These are phyloP conservation scores for Bolboschoenus planiculmis DNA, from an alignment of 176 grass and related monocot genomes.

Conservation along the genomic window DNA sequence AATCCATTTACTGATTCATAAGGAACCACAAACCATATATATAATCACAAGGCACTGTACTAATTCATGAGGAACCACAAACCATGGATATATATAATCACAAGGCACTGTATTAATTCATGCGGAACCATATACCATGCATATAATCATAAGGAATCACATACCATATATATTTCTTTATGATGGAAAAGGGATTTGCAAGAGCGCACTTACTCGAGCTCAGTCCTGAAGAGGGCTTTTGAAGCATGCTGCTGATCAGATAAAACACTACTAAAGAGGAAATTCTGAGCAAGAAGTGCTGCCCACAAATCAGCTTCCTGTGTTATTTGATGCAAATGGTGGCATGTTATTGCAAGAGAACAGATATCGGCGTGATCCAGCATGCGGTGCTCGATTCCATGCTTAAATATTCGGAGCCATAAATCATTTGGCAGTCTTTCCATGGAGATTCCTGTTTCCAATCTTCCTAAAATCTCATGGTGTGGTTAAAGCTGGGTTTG, in stretches of 20 bases:
- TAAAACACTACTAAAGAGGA: neutral
- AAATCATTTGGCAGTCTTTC: constrained; percentile 3
- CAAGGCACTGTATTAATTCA: no score
- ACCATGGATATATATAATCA: no score
- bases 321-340: constrained; percentile 2
- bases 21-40: neutral
- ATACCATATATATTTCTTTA: no score
- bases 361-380: neutral
- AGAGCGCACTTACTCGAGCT: neutral
- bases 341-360: constrained; percentile 3
- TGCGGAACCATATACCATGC: no score
- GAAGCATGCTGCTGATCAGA: neutral
- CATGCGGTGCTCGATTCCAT: neutral
- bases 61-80: no score
- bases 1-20: neutral
- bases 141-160: no score
- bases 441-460: neutral
- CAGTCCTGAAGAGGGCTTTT: constrained; percentile 3
- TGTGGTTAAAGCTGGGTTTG: neutral
- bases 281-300: constrained; percentile 4
- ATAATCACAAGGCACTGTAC: neutral
- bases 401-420: constrained; percentile 3
- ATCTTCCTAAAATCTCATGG: neutral
- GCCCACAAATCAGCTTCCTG: constrained; percentile 8
- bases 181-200: neutral